phyloP scores from a whole-genome alignment of 2,329 filamentous ascomycete genomes.

The Fusarium tjaetaba region DNA sequence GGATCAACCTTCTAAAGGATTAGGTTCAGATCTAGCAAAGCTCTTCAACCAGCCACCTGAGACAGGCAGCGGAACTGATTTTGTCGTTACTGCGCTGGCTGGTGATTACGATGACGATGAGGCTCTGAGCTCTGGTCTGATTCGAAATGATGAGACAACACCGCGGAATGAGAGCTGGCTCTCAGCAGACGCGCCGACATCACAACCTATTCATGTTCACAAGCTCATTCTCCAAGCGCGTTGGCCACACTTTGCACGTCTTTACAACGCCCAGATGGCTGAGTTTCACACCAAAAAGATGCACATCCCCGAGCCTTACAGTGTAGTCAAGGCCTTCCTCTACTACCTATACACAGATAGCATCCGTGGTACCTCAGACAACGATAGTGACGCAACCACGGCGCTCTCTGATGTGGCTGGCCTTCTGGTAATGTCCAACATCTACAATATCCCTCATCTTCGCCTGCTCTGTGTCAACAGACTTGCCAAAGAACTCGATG shows the following conservation, averaged over 20 bases:
- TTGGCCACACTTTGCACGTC: slow-evolving; percentile 94
- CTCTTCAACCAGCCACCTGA: slow-evolving; percentile 90
- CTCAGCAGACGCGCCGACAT: slow-evolving; percentile 71
- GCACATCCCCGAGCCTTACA: slow-evolving; percentile 97
- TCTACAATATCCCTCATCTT: slow-evolving; percentile 96
- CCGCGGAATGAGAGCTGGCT: slow-evolving; percentile 65
- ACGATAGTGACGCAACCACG: slow-evolving; percentile 76
- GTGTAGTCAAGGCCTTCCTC: slow-evolving; percentile 91
- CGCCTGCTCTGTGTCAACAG: slow-evolving; percentile 91
- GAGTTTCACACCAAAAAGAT: slow-evolving; percentile 97
- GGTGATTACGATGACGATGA: slow-evolving; percentile 79
- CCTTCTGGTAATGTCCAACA: slow-evolving; percentile 95
- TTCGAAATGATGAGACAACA: slow-evolving; percentile 55
- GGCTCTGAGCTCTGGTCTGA: slow-evolving; percentile 61
- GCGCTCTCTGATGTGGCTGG: slow-evolving; percentile 89
- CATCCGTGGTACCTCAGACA: slow-evolving; percentile 68
- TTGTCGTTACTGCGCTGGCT: slow-evolving; percentile 87
- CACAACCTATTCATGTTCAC: slow-evolving; percentile 90
- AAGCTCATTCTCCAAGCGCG: slow-evolving; percentile 92
- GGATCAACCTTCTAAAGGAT: slow-evolving; percentile 69
- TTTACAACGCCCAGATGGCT: slow-evolving; percentile 94
- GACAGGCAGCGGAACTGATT: slow-evolving; percentile 86
- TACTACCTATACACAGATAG: slow-evolving; percentile 98
- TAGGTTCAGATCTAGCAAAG: slow-evolving; percentile 85
- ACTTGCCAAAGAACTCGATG: slow-evolving; percentile 88